Evolutionary conservation across 345 rosid species (phyloP).

Genomic region (Fremontodendron californicum): DNA sequence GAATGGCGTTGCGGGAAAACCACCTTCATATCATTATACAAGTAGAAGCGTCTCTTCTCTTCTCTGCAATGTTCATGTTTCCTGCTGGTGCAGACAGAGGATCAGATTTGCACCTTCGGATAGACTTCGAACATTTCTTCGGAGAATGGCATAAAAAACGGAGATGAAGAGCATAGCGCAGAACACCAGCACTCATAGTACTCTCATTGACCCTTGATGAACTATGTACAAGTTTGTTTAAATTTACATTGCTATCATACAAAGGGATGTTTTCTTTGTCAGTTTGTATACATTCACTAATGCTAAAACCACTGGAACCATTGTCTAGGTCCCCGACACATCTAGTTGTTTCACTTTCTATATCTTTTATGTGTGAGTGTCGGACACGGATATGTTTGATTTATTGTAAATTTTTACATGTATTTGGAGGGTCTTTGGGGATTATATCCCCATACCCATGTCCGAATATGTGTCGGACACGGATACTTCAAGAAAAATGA

Average conservation of each 20-base stretch:
- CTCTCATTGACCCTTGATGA: conserved; percentile 46
- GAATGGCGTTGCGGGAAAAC: conserved; percentile 97
- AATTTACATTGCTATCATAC: conserved; percentile 16
- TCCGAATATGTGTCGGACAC: too few species aligned
- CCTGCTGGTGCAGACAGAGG: conserved; percentile 32
- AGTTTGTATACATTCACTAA: conserved; percentile 1
- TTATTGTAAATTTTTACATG: too few species aligned
- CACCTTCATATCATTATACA: conserved; percentile 80
- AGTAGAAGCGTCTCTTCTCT: conserved; percentile 70
- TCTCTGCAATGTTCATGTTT: conserved; percentile 36
- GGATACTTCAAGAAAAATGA: too few species aligned
- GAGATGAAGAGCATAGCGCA: conserved; percentile 91
- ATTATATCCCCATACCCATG: too few species aligned
- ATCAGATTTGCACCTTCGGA: conserved; percentile 45
- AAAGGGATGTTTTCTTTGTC: conserved; percentile 16
- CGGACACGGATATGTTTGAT: too few species aligned
- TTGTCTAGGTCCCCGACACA: neutral
- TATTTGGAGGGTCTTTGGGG: too few species aligned
- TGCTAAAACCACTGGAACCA: conserved; percentile 9
- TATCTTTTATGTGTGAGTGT: too few species aligned
- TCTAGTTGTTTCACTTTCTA: conserved; percentile 20
- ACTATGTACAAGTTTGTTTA: conserved; percentile 24
- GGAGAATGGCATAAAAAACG: conserved; percentile 66
- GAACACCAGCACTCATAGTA: conserved; percentile 53
- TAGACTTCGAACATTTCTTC: conserved; percentile 51